These are phyloP conservation scores for Rhizopogon vinicolor DNA, from an alignment of 768 basidiomycete species.

Conservation along the genomic window DNA sequence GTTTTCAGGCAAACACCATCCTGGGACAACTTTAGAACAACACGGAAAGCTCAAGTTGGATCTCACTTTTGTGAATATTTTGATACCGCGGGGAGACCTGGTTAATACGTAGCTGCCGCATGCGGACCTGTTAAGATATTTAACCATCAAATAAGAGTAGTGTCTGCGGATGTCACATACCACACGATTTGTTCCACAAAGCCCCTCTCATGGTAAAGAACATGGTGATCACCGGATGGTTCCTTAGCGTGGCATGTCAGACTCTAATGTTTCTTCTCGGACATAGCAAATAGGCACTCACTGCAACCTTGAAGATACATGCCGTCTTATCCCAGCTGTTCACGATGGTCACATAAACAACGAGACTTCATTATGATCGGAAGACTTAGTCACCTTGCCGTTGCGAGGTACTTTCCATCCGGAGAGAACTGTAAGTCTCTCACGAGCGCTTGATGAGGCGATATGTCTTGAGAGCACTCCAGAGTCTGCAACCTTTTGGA, in stretches of 20 bases:
- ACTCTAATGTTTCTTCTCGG: neutral
- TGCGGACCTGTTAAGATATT: conserved; percentile 35
- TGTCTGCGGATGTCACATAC: conserved; percentile 16
- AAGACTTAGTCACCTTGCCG: conserved; percentile 36
- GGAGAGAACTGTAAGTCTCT: conserved; percentile 54
- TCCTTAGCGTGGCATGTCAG: conserved; percentile 27
- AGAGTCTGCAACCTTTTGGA: conserved; percentile 34
- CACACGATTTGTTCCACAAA: conserved; percentile 55
- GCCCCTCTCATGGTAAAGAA: conserved; percentile 45
- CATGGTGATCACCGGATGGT: conserved; percentile 38
- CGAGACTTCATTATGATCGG: neutral
- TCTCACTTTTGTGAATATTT: conserved; percentile 44
- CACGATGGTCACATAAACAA: conserved; percentile 4
- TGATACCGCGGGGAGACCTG: conserved; percentile 43
- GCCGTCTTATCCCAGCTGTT: conserved; percentile 47
- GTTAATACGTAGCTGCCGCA: conserved; percentile 41
- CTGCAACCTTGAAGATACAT: conserved; percentile 44
- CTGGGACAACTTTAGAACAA: conserved; percentile 17
- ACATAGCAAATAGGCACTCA: conserved; percentile 18
- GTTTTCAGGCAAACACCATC: conserved; percentile 47
- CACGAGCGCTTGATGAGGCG: conserved; percentile 49
- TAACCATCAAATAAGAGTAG: conserved; percentile 1
- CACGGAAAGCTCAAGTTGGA: neutral
- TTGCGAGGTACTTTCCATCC: conserved; percentile 47
- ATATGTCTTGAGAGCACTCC: conserved; percentile 36